Base-by-base conservation (phyloP, 768 basidiomycete species). In the Tulasnella sp. region DNA sequence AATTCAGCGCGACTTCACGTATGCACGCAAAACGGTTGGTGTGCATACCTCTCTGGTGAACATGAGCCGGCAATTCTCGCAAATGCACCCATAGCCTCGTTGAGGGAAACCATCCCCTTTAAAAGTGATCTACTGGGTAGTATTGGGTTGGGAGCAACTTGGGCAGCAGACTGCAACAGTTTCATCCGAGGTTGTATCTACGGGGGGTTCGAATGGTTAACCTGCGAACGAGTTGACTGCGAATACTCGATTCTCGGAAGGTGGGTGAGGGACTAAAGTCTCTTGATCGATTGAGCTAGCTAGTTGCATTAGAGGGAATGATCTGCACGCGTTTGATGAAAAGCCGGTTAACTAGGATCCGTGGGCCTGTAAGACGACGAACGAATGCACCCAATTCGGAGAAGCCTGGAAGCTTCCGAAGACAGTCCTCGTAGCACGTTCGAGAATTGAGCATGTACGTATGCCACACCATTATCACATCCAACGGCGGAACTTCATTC, bases 41-140 rank as follows among this genome's bases (percentile, higher is more conserved):
- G 40, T n/a, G 17, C 40, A 22, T 1, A 78, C 78, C 78, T 79
- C 79, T 34, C 64, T 70, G 34, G n/a, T 68, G 72, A 77, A 77
- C 4, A 14, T 6, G 22, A 39, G 25, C 1, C 54, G 34, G 17
- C 64, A 39, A 1, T 70, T 31, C 34, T 40, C 49, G 19, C 78
- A 78, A 8, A 19, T 2, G 1, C 39, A 6, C 1, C 4, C 0
- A 70, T 80, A 81, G 17, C 77, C 75, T 6, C 67, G 38, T 45
- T 81, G 80, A 0, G 80, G 78, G 67, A 77, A 80, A 31, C 81
- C 80, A 0, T 38, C 75, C 1, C 76, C 76, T 1, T 64, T 76
- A 1, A 36, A 1, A 7, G 71, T 77, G 52, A 80, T 17, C 79
- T 79, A 81, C 3, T 77, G 75, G 54, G 70, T n/a, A 0, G 15